Percentiles rank a stretch among this genome's conserved stretches.
phyloP scores from a whole-genome alignment of 1,284 basidiomycete genomes.

The Serendipita sp. region DNA sequence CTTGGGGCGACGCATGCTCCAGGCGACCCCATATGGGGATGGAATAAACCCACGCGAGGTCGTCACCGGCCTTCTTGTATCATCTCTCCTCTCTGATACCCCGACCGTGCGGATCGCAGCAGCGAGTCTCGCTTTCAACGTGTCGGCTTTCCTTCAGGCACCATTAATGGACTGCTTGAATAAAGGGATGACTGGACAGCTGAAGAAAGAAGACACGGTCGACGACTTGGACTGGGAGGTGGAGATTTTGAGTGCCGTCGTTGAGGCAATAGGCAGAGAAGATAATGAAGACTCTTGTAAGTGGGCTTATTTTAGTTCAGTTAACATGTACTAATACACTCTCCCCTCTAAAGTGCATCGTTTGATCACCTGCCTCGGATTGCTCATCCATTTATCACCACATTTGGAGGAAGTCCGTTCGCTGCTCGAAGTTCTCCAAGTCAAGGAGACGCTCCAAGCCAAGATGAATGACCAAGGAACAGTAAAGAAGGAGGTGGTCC shows the following conservation, averaged over 20 bases:
- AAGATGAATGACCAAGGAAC: slow-evolving; percentile 35
- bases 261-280: slow-evolving; percentile 62
- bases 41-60: slow-evolving; percentile 18
- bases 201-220: slow-evolving; percentile 28
- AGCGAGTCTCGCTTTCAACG: slow-evolving; percentile 68
- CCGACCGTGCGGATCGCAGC: slow-evolving; percentile 58
- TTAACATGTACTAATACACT: slow-evolving; percentile 7
- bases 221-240: slow-evolving; percentile 69
- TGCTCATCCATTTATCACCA: slow-evolving; percentile 57
- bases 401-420: slow-evolving; percentile 37
- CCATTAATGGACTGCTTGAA: slow-evolving; percentile 32
- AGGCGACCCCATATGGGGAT: slow-evolving; percentile 16
- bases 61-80: slow-evolving; percentile 40
- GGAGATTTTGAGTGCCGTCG: slow-evolving; percentile 63
- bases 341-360: slow-evolving; percentile 47
- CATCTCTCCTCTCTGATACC: slow-evolving; percentile 55
- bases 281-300: slow-evolving; percentile 65
- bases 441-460: slow-evolving; percentile 33
- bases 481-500: slow-evolving; percentile 47
- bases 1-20: slow-evolving; percentile 40
- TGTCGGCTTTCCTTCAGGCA: slow-evolving; percentile 50
- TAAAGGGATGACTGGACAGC: slow-evolving; percentile 23
- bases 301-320: slow-evolving; percentile 21
- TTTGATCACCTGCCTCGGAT: slow-evolving; percentile 57
- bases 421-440: slow-evolving; percentile 59